Evolutionary conservation across 441 rosid genomes (phyloP), one percentile per base, ranked within the genome.

Genomic region (Corymbia calophylla): DNA sequence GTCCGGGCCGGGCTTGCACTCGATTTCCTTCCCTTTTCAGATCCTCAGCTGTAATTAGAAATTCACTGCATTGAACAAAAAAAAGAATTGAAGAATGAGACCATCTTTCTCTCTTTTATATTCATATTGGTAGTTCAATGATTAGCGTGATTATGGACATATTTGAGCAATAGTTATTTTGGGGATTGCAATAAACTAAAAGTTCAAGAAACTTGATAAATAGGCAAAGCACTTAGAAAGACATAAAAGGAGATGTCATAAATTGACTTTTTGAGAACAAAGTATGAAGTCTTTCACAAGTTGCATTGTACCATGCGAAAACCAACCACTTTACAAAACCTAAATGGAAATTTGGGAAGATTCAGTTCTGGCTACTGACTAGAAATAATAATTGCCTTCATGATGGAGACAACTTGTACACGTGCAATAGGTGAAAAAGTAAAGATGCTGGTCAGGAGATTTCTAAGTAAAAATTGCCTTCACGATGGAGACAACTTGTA

Each of bases 351-450:
- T 35, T 7, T 0, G 16, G 8, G 27, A 60, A 60, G 29, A 60
- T 5, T 60, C 1, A 5, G 31, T 60, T 60, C 31, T n/a, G 2
- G 14, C 31, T 3, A 10, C n/a, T 23, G 64, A 1, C 29, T 58
- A 58, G 64, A 9, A 1, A 58, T 23, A 23, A 58, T 58, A 58
- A 58, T 58, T 5, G 3, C 3, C n/a, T 58, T 58, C 27, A 21
- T 56, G 60, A 56, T 56, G 23, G 27, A 56, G 60, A 58, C 29
- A 9, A 25, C 14, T 58, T 55, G 60, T 56, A 56, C 29, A 56
- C 12, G 1, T 1, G 0, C 27, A 56, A 56, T 56, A 9, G 12
- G 3, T 56, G 25, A 11, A 51, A 51, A 51, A 2, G 16, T 51
- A 11, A 51, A 51, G 53, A 12, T 13, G 53, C 14, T 12, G 12